A percentile compares a stretch with the other conserved stretches of the same genome.
Evolutionary conservation across 1,284 basidiomycete species (phyloP).

Genomic region (Hymenochaete sp.): DNA sequence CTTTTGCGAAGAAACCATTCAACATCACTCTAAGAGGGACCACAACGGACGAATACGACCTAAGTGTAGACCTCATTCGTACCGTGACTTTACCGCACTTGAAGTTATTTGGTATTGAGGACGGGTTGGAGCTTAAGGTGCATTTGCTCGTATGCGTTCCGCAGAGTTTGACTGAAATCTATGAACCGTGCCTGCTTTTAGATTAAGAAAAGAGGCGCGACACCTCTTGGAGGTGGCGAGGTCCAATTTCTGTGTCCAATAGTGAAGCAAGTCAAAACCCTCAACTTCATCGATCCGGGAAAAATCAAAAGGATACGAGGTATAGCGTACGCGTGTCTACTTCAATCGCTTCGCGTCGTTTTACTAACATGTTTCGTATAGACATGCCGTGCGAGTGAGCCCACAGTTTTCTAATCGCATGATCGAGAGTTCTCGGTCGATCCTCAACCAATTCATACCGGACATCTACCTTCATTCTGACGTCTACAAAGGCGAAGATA

Average conservation of each 20-base stretch:
- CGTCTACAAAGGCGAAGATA: constrained; percentile 95
- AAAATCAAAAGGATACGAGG: constrained; percentile 93
- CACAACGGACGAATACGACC: constrained; percentile 83
- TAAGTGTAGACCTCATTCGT: constrained; percentile 85
- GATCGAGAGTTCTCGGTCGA: constrained; percentile 87
- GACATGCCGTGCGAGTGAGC: constrained; percentile 89
- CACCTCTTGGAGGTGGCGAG: constrained; percentile 89
- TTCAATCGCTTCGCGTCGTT: constrained; percentile 1
- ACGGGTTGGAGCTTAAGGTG: constrained; percentile 80
- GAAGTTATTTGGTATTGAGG: constrained; percentile 81
- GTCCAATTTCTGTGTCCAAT: constrained; percentile 89
- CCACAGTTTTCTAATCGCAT: constrained; percentile 97
- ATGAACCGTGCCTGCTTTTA: constrained; percentile 27
- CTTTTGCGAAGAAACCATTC: constrained; percentile 87
- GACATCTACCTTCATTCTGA: constrained; percentile 99
- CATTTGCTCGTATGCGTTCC: constrained; percentile 20
- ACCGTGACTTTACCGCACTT: constrained; percentile 92
- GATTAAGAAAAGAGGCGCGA: constrained; percentile 91
- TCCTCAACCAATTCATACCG: constrained; percentile 94
- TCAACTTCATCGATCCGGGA: constrained; percentile 88
- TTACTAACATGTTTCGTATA: constrained; percentile 26
- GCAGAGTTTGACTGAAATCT: background rate
- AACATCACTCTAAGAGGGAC: constrained; percentile 80
- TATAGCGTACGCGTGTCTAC: constrained; percentile 62
- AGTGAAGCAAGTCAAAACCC: constrained; percentile 81